These are phyloP conservation scores for Hemileccinum rubropunctum DNA, from an alignment of 768 basidiomycete species.

Conservation along the genomic window DNA sequence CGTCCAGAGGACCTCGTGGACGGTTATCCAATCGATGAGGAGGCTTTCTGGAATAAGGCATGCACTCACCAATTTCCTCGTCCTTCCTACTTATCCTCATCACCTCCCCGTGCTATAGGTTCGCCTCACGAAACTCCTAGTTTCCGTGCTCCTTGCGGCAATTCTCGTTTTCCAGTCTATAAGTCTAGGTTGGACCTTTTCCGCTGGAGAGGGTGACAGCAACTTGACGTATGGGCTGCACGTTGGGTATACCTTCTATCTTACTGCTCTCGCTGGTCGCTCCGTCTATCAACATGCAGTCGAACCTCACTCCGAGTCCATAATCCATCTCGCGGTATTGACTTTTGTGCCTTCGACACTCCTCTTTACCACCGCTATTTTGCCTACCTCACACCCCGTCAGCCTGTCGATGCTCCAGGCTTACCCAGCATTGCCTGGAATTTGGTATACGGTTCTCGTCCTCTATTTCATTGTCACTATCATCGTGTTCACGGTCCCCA, in stretches of 20 bases:
- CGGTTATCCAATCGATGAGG: slow-evolving; percentile 62
- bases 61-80: slow-evolving; percentile 13
- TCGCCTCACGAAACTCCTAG: slow-evolving; percentile 53
- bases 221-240: slow-evolving; percentile 44
- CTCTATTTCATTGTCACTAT: slow-evolving; percentile 47
- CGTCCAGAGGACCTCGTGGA: slow-evolving; percentile 67
- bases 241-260: slow-evolving; percentile 56
- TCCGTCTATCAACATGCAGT: slow-evolving; percentile 49
- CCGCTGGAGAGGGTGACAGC: slow-evolving; percentile 25
- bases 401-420: slow-evolving; percentile 25
- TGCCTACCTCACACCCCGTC: slow-evolving; percentile 47
- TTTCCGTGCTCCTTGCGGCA: slow-evolving; percentile 44
- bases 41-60: slow-evolving; percentile 58
- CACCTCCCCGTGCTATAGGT: slow-evolving; percentile 39
- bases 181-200: slow-evolving; percentile 49
- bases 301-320: slow-evolving; percentile 41
- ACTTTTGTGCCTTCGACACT: slow-evolving; percentile 46
- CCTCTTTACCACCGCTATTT: slow-evolving; percentile 48
- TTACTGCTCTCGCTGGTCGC: slow-evolving; percentile 47
- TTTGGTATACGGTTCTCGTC: slow-evolving; percentile 54
- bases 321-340: slow-evolving; percentile 61
- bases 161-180: slow-evolving; percentile 51
- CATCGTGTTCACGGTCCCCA: slow-evolving; percentile 52
- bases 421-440: slow-evolving; percentile 22
- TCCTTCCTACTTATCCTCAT: not conserved